phyloP scores from a whole-genome alignment of 2,329 filamentous ascomycete genomes.

The Emmonsiellopsis sp. region DNA sequence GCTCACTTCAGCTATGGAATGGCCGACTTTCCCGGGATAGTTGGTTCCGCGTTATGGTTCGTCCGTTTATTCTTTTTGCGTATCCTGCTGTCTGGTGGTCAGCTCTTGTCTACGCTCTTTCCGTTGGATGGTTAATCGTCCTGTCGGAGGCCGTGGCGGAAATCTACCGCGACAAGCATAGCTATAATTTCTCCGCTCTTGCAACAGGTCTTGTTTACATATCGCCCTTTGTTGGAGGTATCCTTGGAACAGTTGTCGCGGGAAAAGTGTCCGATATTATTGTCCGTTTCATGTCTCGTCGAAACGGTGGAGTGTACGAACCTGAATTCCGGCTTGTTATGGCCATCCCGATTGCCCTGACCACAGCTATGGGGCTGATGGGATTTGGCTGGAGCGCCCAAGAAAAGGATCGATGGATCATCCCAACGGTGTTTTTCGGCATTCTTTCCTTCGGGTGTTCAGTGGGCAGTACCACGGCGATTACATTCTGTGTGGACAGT shows the following conservation, averaged over 20 bases:
- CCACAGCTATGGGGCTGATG: conserved; percentile 79
- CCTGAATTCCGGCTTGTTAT: conserved; percentile 89
- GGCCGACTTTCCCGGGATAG: conserved; percentile 69
- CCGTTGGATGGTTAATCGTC: conserved; percentile 91
- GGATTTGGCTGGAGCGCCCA: conserved; percentile 91
- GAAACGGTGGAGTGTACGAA: conserved; percentile 90
- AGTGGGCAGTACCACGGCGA: conserved; percentile 79
- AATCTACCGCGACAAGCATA: conserved; percentile 60
- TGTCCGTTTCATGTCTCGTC: conserved; percentile 69
- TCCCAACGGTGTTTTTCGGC: conserved; percentile 89
- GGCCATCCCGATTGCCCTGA: conserved; percentile 68
- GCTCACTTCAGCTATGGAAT: conserved; percentile 68
- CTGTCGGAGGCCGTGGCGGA: conserved; percentile 78
- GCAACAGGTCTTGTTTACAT: conserved; percentile 82
- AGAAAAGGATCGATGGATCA: conserved; percentile 70
- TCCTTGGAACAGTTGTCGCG: conserved; percentile 85
- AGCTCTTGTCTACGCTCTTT: conserved; percentile 72
- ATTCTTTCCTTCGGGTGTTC: conserved; percentile 87
- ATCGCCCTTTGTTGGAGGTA: conserved; percentile 77
- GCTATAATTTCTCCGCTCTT: conserved; percentile 73
- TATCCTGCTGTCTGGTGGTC: conserved; percentile 92
- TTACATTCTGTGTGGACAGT: conserved; percentile 89
- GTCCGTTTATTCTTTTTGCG: conserved; percentile 77
- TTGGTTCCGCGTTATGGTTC: conserved; percentile 67
- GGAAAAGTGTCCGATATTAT: conserved; percentile 81